A percentile compares a stretch with the other conserved stretches of the same genome.
phyloP scores from a whole-genome alignment of 139 green algal genomes.

The Cymbomonas tetramitiformis region DNA sequence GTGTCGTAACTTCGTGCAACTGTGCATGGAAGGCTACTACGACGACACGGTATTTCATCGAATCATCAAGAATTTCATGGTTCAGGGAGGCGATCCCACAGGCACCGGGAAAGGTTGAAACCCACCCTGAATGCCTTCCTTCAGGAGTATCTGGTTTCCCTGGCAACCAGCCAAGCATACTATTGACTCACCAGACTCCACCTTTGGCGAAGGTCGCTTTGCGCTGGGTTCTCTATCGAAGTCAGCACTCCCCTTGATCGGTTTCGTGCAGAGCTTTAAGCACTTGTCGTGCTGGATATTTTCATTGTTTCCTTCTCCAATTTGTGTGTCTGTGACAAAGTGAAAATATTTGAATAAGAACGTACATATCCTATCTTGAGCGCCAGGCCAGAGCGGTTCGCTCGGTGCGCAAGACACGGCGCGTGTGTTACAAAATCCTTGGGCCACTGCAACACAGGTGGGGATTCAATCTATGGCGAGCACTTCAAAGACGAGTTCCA shows the following conservation, averaged over 20 bases:
- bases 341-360: no score
- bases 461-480: constrained; percentile 54
- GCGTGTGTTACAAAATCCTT: no score
- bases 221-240: no score
- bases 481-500: constrained; percentile 82
- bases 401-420: no score
- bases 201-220: no score
- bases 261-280: no score
- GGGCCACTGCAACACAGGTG: constrained; percentile 34
- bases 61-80: constrained; percentile 67
- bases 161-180: neutral
- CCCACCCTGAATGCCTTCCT: constrained; percentile 52
- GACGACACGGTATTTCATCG: constrained; percentile 75
- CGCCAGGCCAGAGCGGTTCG: no score
- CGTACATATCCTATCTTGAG: no score
- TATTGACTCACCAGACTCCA: neutral
- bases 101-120: constrained; percentile 71
- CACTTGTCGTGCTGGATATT: no score
- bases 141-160: neutral
- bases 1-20: constrained; percentile 84
- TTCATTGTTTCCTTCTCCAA: no score
- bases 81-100: constrained; percentile 42
- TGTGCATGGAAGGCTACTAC: constrained; percentile 88
- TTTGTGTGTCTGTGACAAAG: no score
- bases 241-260: no score